Evolutionary conservation across 2,329 filamentous ascomycete species (phyloP).

Genomic region (Apiospora saccharicola): DNA sequence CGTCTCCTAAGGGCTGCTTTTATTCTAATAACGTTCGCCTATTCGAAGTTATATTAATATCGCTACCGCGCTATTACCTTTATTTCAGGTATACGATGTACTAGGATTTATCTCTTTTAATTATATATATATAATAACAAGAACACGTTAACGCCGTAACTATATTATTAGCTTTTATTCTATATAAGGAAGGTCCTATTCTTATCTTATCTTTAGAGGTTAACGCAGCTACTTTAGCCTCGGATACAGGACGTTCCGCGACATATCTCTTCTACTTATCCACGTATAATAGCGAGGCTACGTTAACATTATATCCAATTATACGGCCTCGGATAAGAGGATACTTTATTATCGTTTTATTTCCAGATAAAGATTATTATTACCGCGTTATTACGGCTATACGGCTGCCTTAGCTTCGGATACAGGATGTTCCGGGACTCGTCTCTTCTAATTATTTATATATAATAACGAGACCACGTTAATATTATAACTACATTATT

Average conservation of each 20-base stretch:
- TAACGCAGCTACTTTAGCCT: background rate
- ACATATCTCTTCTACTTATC: background rate
- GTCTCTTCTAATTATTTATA: constrained; percentile 16
- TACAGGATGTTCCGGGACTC: background rate
- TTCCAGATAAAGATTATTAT: constrained; percentile 4
- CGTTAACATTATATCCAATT: background rate
- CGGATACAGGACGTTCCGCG: constrained; percentile 9
- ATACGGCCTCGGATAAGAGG: constrained; percentile 8
- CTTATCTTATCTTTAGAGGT: background rate
- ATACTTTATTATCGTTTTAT: constrained; percentile 1
- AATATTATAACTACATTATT: background rate
- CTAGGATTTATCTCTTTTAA: background rate
- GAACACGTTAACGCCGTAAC: background rate
- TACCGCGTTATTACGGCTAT: background rate
- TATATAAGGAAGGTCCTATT: constrained; percentile 5
- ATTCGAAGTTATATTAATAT: background rate
- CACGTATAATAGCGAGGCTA: background rate
- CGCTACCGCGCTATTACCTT: background rate
- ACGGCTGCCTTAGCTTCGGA: constrained; percentile 1
- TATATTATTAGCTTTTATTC: background rate
- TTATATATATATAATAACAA: background rate
- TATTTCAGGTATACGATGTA: constrained; percentile 6
- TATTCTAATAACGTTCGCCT: background rate
- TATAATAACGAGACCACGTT: constrained; percentile 8
- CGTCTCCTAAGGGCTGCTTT: background rate